Evolutionary conservation across 2,329 filamentous ascomycete genomes (phyloP).

Genomic region (Stachybotrys chartarum): DNA sequence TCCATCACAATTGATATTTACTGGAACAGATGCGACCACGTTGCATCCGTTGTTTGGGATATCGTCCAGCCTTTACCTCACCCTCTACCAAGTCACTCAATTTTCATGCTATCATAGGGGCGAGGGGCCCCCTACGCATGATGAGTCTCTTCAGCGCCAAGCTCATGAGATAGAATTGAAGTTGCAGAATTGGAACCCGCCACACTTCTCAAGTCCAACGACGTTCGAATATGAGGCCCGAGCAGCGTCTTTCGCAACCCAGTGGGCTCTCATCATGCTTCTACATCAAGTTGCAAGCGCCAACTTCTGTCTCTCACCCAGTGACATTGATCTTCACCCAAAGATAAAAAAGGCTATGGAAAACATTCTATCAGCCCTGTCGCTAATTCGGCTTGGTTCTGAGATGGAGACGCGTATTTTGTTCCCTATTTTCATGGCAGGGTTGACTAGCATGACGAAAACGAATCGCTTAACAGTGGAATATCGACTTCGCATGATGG

Average conservation of each 20-base stretch:
- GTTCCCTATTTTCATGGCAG: neutral
- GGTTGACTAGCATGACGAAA: neutral
- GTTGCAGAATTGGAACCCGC: neutral
- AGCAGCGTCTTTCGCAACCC: neutral
- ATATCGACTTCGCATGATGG: neutral
- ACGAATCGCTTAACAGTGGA: neutral
- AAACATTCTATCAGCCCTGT: neutral
- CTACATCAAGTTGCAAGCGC: neutral
- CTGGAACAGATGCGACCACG: neutral
- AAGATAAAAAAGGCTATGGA: neutral
- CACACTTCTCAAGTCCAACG: neutral
- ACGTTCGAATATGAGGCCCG: neutral
- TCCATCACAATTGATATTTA: no score
- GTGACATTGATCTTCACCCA: neutral
- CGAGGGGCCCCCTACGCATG: neutral
- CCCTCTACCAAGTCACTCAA: no score
- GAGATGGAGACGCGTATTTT: neutral
- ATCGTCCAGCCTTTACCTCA: neutral
- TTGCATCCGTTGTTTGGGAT: neutral
- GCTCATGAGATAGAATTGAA: neutral
- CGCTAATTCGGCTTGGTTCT: neutral
- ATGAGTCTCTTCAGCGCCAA: neutral
- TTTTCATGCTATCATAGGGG: no score
- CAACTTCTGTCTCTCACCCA: no score
- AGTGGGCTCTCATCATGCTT: neutral